These are phyloP conservation scores for Chondrus crispus DNA, from an alignment of 23 red algal species.

Conservation along the genomic window DNA sequence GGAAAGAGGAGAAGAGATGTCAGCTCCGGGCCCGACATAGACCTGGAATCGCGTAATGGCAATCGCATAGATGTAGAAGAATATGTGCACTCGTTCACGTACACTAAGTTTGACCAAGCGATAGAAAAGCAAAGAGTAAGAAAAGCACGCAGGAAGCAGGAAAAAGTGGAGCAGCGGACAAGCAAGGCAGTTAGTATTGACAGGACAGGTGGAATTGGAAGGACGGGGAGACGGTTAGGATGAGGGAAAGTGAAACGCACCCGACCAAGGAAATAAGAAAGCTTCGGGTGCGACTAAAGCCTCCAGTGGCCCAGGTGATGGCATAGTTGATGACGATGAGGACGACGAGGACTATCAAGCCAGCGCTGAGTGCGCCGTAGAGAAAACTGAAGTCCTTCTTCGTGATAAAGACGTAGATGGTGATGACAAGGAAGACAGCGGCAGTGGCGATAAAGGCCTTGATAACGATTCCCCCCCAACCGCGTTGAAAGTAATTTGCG, in stretches of 20 bases:
- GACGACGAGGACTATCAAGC: constrained; percentile 64
- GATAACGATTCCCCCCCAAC: constrained; percentile 69
- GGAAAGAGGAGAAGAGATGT: too few relatives aligned
- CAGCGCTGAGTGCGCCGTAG: constrained; percentile 73
- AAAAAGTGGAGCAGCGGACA: not conserved
- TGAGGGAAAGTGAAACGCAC: constrained; percentile 5
- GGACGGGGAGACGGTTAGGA: too few relatives aligned
- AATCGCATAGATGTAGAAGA: too few relatives aligned
- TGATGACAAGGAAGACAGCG: constrained; percentile 63
- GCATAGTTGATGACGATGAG: constrained; percentile 67
- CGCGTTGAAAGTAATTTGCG: constrained; percentile 57
- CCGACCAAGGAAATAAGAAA: constrained; percentile 36
- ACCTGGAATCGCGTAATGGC: too few relatives aligned
- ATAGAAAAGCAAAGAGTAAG: too few relatives aligned
- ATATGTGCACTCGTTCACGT: too few relatives aligned
- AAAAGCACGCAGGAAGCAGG: not conserved
- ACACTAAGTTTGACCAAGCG: too few relatives aligned
- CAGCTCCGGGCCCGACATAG: too few relatives aligned
- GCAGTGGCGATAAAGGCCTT: constrained; percentile 78
- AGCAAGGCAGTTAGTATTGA: too few relatives aligned
- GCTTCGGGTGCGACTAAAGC: not conserved
- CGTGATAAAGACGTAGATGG: constrained; percentile 79
- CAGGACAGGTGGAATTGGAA: too few relatives aligned
- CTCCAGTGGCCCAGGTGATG: constrained; percentile 32
- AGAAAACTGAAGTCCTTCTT: constrained; percentile 98